phyloP scores from a whole-genome alignment of 176 grass and related monocot species.

The Lolium rigidum region DNA sequence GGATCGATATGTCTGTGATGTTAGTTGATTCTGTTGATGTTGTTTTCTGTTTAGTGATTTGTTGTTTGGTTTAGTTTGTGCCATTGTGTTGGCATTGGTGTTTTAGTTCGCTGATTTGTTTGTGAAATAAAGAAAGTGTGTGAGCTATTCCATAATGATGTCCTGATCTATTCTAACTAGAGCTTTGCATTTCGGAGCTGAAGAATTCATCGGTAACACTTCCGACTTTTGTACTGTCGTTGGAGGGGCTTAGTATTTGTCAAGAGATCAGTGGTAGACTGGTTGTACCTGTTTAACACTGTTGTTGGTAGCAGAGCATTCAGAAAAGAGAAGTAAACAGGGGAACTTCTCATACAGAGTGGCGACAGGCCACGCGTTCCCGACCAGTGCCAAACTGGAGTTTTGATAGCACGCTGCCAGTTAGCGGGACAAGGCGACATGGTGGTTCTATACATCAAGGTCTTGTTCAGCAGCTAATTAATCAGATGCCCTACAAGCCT shows the following conservation, averaged over 20 bases:
- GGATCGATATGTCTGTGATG: not conserved
- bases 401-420: no score
- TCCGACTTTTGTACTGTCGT: not conserved
- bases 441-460: not conserved
- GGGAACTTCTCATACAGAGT: not conserved
- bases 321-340: not conserved
- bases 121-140: slow-evolving; percentile 40
- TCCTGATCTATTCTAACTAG: not conserved
- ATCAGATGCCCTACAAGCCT: not conserved
- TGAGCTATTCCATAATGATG: not conserved
- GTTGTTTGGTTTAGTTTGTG: slow-evolving; percentile 33
- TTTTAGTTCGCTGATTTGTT: slow-evolving; percentile 24
- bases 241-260: not conserved
- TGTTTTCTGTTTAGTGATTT: slow-evolving; percentile 4
- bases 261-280: not conserved
- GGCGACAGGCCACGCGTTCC: not conserved
- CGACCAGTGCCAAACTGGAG: not conserved
- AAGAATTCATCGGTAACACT: not conserved
- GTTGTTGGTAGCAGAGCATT: no score
- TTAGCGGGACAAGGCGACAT: not conserved
- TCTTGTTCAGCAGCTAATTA: not conserved
- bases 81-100: slow-evolving; percentile 1
- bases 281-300: not conserved
- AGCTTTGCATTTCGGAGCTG: not conserved
- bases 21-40: not conserved